These are phyloP conservation scores for Metschnikowia cerradonensis DNA, from an alignment of 805 yeast genomes.

Conservation along the genomic window DNA sequence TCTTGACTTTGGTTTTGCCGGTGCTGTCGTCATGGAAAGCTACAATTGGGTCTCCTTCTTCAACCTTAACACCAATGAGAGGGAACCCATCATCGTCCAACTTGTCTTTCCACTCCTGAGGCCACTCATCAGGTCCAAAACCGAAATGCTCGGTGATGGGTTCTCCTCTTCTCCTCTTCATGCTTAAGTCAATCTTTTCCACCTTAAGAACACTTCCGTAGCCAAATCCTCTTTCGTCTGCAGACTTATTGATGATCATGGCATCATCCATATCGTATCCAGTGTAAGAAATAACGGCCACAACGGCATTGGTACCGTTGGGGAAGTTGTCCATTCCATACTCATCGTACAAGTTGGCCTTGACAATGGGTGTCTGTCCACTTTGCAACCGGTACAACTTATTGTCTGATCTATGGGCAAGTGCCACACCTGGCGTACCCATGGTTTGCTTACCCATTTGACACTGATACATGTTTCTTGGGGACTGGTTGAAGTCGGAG, in stretches of 20 bases:
- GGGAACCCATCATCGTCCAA: slow-evolving; percentile 94
- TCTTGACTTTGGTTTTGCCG: slow-evolving; percentile 87
- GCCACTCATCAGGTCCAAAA: slow-evolving; percentile 90
- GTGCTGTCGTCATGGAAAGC: slow-evolving; percentile 88
- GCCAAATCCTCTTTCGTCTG: slow-evolving; percentile 96
- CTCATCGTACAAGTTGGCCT: slow-evolving; percentile 88
- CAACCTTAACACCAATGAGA: slow-evolving; percentile 76
- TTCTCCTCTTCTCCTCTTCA: slow-evolving; percentile 82
- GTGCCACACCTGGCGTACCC: slow-evolving; percentile 99
- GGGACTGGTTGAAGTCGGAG: slow-evolving; percentile 97
- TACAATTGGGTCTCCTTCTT: slow-evolving; percentile 93
- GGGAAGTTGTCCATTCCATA: slow-evolving; percentile 99
- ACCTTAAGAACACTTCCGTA: slow-evolving; percentile 96
- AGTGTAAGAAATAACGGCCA: slow-evolving; percentile 96
- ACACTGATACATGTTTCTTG: slow-evolving; percentile 99
- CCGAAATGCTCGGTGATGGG: slow-evolving; percentile 94
- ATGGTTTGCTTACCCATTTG: slow-evolving; percentile 99
- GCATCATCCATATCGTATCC: slow-evolving; percentile 99
- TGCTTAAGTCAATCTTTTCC: slow-evolving; percentile 80
- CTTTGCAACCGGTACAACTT: slow-evolving; percentile 87
- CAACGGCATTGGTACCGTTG: slow-evolving; percentile 96
- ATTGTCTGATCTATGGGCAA: slow-evolving; percentile 89
- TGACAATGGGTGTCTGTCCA: slow-evolving; percentile 96
- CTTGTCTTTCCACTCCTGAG: slow-evolving; percentile 82
- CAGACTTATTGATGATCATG: slow-evolving; percentile 95